These are phyloP conservation scores for Fusarium dimerum DNA, from an alignment of 2,329 filamentous ascomycete genomes.

Conservation along the genomic window DNA sequence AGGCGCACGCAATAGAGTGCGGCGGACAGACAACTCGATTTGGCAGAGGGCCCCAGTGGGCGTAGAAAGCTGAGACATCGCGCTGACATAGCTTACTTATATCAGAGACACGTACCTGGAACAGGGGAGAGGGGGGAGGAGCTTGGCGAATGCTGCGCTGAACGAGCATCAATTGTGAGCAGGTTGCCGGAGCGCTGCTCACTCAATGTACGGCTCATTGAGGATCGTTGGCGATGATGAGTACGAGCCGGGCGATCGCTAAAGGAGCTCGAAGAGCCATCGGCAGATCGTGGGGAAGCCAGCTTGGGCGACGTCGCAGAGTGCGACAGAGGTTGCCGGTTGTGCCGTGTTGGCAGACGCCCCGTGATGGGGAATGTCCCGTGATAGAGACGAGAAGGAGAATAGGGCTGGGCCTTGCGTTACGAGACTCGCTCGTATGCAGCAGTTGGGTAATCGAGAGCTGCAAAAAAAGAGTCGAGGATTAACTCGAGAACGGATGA, in stretches of 20 bases:
- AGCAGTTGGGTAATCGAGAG: background rate
- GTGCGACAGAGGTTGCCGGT: constrained; percentile 21
- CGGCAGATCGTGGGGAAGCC: constrained; percentile 50
- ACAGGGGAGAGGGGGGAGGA: constrained; percentile 50
- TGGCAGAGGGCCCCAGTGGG: background rate
- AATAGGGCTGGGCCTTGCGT: background rate
- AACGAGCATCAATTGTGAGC: constrained; percentile 34
- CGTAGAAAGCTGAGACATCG: constrained; percentile 24
- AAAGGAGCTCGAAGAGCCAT: constrained; percentile 57
- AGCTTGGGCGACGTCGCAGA: constrained; percentile 41
- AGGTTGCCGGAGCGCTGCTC: constrained; percentile 34
- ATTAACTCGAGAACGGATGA: background rate
- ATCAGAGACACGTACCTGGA: constrained; percentile 48
- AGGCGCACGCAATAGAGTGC: constrained; percentile 2
- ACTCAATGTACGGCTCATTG: constrained; percentile 38
- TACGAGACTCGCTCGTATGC: background rate
- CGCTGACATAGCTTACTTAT: constrained; percentile 4
- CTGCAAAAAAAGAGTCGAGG: background rate
- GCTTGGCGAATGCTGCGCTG: constrained; percentile 29
- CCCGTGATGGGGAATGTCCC: constrained; percentile 3
- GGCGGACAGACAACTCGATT: background rate
- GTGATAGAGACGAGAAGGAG: background rate
- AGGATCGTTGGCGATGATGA: constrained; percentile 54
- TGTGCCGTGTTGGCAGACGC: constrained; percentile 9
- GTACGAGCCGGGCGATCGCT: constrained; percentile 49